Conservation (phyloP, 164 flowering plant species). For the Vitis rotundifolia region DNA sequence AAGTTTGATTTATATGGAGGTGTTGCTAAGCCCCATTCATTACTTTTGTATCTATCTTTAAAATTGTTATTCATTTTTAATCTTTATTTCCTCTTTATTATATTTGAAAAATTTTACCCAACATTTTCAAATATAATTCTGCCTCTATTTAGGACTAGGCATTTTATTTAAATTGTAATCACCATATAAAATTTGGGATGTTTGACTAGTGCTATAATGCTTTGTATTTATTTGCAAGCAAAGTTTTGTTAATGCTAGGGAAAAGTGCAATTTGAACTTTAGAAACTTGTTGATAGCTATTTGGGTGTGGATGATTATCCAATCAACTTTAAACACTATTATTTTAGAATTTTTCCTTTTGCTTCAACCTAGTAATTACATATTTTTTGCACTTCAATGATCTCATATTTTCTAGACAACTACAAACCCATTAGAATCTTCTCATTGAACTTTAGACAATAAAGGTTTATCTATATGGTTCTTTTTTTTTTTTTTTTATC, state of each 20-base stretch:
- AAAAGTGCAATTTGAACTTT: constrained; percentile 65
- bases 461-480: constrained; percentile 49
- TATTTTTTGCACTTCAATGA: constrained; percentile 43
- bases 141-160: too few species aligned
- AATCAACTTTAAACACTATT: neutral
- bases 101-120: too few species aligned
- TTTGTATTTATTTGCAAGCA: constrained; percentile 36
- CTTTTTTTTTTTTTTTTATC: constrained; percentile 5
- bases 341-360: neutral
- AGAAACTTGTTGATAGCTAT: constrained; percentile 67
- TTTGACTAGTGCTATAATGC: neutral
- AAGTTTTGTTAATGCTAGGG: constrained; percentile 52
- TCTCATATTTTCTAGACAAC: constrained; percentile 60
- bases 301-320: constrained; percentile 35
- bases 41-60: too few species aligned
- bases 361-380: constrained; percentile 1
- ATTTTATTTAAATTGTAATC: too few species aligned
- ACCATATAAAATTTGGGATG: neutral
- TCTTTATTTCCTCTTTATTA: too few species aligned
- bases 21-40: too few species aligned
- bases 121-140: too few species aligned
- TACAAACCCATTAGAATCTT: constrained; percentile 76
- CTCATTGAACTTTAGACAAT: constrained; percentile 73
- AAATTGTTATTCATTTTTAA: too few species aligned
- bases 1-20: too few species aligned